Percentiles rank a stretch among this genome's conserved stretches.
Conservation (phyloP, 352 stramenopile species). For the Phytopythium aichiense region DNA sequence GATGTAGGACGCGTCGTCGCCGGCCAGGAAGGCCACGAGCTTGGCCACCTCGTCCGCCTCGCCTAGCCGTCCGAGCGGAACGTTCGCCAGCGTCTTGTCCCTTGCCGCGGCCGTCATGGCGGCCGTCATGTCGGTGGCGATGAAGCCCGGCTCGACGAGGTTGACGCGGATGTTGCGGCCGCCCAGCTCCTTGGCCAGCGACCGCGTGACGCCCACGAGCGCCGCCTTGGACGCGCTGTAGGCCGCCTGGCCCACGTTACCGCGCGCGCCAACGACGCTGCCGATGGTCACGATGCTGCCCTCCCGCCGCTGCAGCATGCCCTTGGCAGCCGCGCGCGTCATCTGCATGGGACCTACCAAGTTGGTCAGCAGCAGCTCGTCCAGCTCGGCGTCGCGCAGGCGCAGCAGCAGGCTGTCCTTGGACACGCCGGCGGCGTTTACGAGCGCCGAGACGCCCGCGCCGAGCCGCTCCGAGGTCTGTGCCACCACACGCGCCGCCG, state of each 20-base stretch:
- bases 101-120: constrained; percentile 47
- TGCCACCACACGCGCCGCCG: constrained; percentile 30
- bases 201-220: constrained; percentile 69
- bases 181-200: constrained; percentile 81
- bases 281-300: constrained; percentile 83
- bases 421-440: constrained; percentile 71
- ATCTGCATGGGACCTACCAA: constrained; percentile 69
- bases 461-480: constrained; percentile 39
- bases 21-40: constrained; percentile 74
- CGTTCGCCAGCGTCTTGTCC: constrained; percentile 40
- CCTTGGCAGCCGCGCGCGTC: constrained; percentile 67
- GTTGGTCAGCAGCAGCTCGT: constrained; percentile 72
- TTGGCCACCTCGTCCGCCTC: constrained; percentile 67
- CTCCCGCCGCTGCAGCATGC: constrained; percentile 70
- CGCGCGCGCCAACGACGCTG: constrained; percentile 69
- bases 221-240: constrained; percentile 85
- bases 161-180: constrained; percentile 85
- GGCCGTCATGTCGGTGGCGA: constrained; percentile 79
- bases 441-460: constrained; percentile 39
- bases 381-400: constrained; percentile 53
- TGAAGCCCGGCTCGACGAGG: constrained; percentile 83
- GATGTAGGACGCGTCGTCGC: constrained; percentile 78
- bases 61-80: constrained; percentile 62
- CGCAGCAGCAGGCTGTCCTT: constrained; percentile 71
- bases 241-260: constrained; percentile 73